Evolutionary conservation across 176 grass and related monocot species (phyloP).

Genomic region (Oryza meyeriana): DNA sequence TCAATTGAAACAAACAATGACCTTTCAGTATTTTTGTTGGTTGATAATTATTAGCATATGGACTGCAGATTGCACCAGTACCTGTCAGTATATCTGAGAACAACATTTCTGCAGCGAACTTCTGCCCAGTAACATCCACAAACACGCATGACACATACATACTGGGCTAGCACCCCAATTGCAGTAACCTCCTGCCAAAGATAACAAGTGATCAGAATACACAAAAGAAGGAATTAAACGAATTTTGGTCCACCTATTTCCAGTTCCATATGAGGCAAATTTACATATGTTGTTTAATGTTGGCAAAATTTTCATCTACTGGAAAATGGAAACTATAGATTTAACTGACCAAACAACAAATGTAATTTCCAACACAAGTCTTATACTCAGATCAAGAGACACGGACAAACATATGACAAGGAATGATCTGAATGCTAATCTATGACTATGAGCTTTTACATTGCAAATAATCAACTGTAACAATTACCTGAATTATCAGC

Average conservation of each 20-base stretch:
- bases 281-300: neutral
- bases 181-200: constrained; percentile 4
- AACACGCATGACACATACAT: neutral
- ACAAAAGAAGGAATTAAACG: neutral
- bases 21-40: neutral
- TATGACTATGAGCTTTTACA: constrained; percentile 1
- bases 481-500: constrained; percentile 15
- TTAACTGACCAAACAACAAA: neutral
- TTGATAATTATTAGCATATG: neutral
- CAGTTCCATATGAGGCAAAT: neutral
- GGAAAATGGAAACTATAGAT: neutral
- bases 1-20: neutral
- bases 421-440: constrained; percentile 7
- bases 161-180: neutral
- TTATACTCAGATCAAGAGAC: neutral
- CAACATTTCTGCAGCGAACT: neutral
- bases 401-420: neutral
- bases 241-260: neutral
- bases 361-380: neutral
- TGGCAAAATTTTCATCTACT: neutral
- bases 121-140: neutral
- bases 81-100: constrained; percentile 2
- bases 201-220: neutral
- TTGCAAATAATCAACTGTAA: neutral
- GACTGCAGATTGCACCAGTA: neutral